Evolutionary conservation across 768 basidiomycete species (phyloP), one percentile per base, ranked within the genome.

Genomic region (Asterophora lycoperdoides): DNA sequence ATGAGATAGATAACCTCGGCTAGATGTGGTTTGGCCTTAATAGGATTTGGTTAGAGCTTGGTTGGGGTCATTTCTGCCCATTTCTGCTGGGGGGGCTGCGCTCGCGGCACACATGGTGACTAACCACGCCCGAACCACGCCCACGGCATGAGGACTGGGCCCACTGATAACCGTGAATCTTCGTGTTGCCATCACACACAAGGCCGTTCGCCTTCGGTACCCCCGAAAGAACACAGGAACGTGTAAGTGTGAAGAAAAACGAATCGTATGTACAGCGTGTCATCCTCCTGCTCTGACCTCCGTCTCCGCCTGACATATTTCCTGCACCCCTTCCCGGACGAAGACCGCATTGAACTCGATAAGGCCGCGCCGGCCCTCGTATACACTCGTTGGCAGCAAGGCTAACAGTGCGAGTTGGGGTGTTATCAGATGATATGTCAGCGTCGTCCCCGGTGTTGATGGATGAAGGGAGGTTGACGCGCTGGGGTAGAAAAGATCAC

Each of bases 261-360:
- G n/a, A 41, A 26, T 9, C 20, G 10, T 40, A 10, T 39, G 10
- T 20, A 30, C 23, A 23, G 2, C 38, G 29, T 40, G 37, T 57
- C 54, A 71, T 50, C 63, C 66, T 35, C 64, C 68, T n/a, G 63
- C 68, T 49, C 76, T 67, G 10, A 64, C 65, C 58, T 88, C 84
- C 53, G 71, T 76, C 61, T 91, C 89, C 8, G 89, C 79, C 42
- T 82, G 78, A 56, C 84, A 85, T 35, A 93, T 89, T 66, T 90
- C 87, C 64, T 86, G 80, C 41, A 90, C 78, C 0, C 91, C 91
- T 63, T 83, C 84, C 57, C 91, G 68, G 62, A 93, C 87, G 65
- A 83, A 90, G 32, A 89, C 84, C 2, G 93, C 84, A 58, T 93
- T 93, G 67, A 86, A 92, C 61, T 93, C 91, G 26, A 93, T 72